These are phyloP conservation scores for Magnusiomyces clavatus DNA, from an alignment of 1,139 yeast species.

Conservation along the genomic window DNA sequence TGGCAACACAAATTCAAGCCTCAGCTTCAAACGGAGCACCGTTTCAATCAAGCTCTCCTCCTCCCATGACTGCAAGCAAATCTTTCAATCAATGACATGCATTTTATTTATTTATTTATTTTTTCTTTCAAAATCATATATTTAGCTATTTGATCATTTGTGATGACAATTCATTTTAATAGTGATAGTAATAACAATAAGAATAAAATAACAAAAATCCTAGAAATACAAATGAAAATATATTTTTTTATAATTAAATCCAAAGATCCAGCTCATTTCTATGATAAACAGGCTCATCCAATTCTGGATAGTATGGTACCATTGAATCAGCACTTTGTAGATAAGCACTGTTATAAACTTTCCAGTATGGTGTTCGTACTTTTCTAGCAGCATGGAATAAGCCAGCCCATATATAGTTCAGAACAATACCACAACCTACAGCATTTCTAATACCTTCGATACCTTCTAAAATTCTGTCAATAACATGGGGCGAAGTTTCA, in stretches of 20 bases:
- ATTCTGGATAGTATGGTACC: slow-evolving; percentile 74
- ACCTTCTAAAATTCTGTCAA: slow-evolving; percentile 71
- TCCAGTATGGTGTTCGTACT: slow-evolving; percentile 84
- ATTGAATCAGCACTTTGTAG: slow-evolving; percentile 66
- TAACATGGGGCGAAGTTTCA: slow-evolving; percentile 94
- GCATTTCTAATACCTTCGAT: slow-evolving; percentile 66
- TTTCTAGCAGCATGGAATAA: slow-evolving; percentile 88
- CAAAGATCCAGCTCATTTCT: slow-evolving; percentile 38
- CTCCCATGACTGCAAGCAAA: not conserved
- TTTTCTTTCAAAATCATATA: not conserved
- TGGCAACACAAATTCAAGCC: not conserved
- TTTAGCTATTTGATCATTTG: not conserved
- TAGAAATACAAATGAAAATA: not conserved
- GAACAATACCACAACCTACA: slow-evolving; percentile 65
- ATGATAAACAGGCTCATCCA: slow-evolving; percentile 33
- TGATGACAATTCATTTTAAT: not conserved
- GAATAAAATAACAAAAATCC: not conserved
- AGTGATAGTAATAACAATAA: not conserved
- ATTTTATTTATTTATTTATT: not conserved
- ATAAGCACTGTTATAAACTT: slow-evolving; percentile 67
- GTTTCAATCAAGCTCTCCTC: no score
- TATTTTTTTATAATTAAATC: slow-evolving; percentile 22
- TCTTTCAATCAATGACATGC: not conserved
- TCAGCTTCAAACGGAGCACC: not conserved
- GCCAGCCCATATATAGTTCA: slow-evolving; percentile 82